These are phyloP conservation scores for Leccinum truebloodii DNA, from an alignment of 768 basidiomycete species.

Conservation along the genomic window DNA sequence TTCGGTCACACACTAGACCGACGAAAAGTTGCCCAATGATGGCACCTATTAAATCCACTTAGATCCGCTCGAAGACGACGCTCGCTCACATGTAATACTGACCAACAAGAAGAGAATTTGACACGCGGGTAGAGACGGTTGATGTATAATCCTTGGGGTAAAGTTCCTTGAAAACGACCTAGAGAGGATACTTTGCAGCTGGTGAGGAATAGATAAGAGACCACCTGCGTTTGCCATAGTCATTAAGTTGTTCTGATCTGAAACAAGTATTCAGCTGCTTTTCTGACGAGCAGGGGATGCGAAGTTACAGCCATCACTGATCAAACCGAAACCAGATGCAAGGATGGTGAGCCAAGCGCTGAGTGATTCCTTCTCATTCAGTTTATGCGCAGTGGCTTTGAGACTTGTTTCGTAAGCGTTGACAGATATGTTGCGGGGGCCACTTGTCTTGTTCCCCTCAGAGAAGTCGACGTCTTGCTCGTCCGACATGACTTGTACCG, in stretches of 20 bases:
- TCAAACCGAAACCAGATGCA: conserved; percentile 64
- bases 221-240: conserved; percentile 60
- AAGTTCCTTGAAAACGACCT: conserved; percentile 66
- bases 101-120: conserved; percentile 72
- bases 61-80: not conserved
- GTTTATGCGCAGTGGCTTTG: conserved; percentile 24
- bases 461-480: conserved; percentile 16
- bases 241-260: conserved; percentile 73
- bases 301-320: conserved; percentile 58
- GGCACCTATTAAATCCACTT: conserved; percentile 44
- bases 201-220: not conserved
- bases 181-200: conserved; percentile 15
- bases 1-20: conserved; percentile 68
- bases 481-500: conserved; percentile 21
- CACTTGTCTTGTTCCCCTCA: conserved; percentile 12
- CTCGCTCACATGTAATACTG: conserved; percentile 21
- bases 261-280: conserved; percentile 7
- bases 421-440: conserved; percentile 22
- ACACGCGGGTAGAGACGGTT: conserved; percentile 63
- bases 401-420: conserved; percentile 25
- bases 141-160: conserved; percentile 66
- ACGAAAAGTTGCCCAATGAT: conserved; percentile 62
- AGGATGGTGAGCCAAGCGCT: conserved; percentile 66
- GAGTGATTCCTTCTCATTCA: conserved; percentile 42
- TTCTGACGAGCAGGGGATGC: conserved; percentile 2